Evolutionary conservation across 164 flowering plant species (phyloP), one percentile per base, ranked within the genome.

Genomic region (Sextonia rubra): DNA sequence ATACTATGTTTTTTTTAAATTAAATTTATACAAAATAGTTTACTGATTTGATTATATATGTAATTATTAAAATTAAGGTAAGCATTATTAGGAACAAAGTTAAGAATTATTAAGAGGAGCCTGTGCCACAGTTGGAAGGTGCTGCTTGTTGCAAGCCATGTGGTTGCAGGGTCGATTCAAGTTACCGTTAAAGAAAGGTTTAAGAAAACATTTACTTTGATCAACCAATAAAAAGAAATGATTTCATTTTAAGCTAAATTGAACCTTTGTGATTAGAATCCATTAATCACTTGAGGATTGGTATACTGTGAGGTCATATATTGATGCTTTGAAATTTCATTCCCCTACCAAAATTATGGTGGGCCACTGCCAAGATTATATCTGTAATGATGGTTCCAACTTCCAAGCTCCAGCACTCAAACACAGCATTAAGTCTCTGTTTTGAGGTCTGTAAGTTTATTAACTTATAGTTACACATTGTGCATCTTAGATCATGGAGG

Each of bases 401-500:
- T 32, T 37, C 44, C 44, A 37, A 37, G 11, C 14, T 52, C 7
- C 2, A 52, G 58, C 20, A 17, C 58, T 15, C 0, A 20, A 20
- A 52, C 58, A 1, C 58, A 52, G 58, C 17, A 15, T 17, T 12
- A 12, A 52, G 58, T 52, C n/a, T 15, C 6, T 15, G 58, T 52
- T 52, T 20, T 37, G 44, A 37, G 44, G 44, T 37, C 44, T 37
- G 2, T 8, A 9, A 37, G 44, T 37, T 37, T 37, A 37, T 37
- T 37, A 37, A 37, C 44, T 37, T 37, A 37, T 7, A 37, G 44
- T 37, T 7, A 37, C 44, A 37, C 44, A 37, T 0, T 37, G 44
- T 69, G 15, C 27, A 48, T 71, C 63, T 61, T 78, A 89, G 92
- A 83, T 89, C 52, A 82, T 84, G 85, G 92, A 87, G 72, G 85